A percentile compares a stretch with the other conserved stretches of the same genome.
phyloP scores from a whole-genome alignment of 2,329 filamentous ascomycete genomes.

The Scortechinia acanthostroma region DNA sequence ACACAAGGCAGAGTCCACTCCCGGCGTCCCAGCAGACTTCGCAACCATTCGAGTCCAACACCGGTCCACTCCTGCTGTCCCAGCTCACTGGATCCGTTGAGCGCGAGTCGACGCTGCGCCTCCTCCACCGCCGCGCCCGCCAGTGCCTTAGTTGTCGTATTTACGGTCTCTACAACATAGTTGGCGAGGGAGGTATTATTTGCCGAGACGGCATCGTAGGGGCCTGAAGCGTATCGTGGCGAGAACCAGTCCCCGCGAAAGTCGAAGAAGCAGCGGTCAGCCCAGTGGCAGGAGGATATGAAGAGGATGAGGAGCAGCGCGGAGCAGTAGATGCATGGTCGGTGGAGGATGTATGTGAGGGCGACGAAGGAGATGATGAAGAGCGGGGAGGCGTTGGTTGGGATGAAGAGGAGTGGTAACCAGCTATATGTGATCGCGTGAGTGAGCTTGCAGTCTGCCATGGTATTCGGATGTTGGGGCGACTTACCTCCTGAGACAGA shows the following conservation, averaged over 20 bases:
- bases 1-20: slow-evolving; percentile 61
- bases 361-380: slow-evolving; percentile 86
- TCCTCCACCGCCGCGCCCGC: slow-evolving; percentile 41
- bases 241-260: slow-evolving; percentile 82
- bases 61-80: slow-evolving; percentile 29
- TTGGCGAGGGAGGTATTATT: slow-evolving; percentile 18
- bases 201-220: background rate
- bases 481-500: slow-evolving; percentile 53
- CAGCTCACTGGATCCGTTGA: slow-evolving; percentile 9
- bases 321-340: slow-evolving; percentile 96
- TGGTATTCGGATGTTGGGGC: no score
- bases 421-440: no score
- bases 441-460: no score
- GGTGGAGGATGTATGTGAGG: slow-evolving; percentile 91
- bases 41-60: slow-evolving; percentile 49
- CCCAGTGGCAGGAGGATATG: slow-evolving; percentile 84
- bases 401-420: slow-evolving; percentile 82
- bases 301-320: slow-evolving; percentile 92
- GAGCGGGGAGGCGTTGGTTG: slow-evolving; percentile 75
- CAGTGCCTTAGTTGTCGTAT: slow-evolving; percentile 10
- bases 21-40: slow-evolving; percentile 46
- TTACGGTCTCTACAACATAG: slow-evolving; percentile 11
- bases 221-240: background rate
- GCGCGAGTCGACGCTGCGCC: slow-evolving; percentile 11
- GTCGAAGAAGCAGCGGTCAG: slow-evolving; percentile 86